Percentiles rank a stretch among this genome's conserved stretches.
Evolutionary conservation across 768 basidiomycete species (phyloP).

Genomic region (Pleurotus eryngii): DNA sequence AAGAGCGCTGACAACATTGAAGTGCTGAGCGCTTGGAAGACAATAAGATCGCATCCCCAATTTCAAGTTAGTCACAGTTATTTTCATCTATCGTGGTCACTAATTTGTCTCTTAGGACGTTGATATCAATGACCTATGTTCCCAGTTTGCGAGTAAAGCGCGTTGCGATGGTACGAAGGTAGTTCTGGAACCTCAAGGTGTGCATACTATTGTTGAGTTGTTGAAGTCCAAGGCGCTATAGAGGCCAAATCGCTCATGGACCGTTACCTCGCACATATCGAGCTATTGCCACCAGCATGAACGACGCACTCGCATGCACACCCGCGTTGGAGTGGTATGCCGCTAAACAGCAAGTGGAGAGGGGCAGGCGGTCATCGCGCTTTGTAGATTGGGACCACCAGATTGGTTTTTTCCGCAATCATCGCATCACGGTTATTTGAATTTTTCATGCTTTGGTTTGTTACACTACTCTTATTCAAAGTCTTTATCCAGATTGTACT

Average conservation of each 20-base stretch:
- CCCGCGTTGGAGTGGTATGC: not conserved
- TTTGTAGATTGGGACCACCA: not conserved
- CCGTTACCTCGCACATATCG: not conserved
- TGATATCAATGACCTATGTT: slow-evolving; percentile 76
- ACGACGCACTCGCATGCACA: not conserved
- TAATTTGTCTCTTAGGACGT: slow-evolving; percentile 45
- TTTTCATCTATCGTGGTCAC: slow-evolving; percentile 7
- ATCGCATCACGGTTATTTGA: slow-evolving; percentile 1
- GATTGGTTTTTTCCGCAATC: not conserved
- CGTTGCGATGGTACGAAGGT: slow-evolving; percentile 83
- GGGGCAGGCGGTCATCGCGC: too few relatives aligned
- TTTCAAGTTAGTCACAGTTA: slow-evolving; percentile 59
- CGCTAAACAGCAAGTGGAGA: too few relatives aligned
- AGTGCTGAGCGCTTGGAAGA: slow-evolving; percentile 76
- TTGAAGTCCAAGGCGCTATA: slow-evolving; percentile 17
- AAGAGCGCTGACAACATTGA: slow-evolving; percentile 74
- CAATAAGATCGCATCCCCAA: slow-evolving; percentile 68
- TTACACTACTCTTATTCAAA: slow-evolving; percentile 5
- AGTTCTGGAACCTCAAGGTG: slow-evolving; percentile 61
- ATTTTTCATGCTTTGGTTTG: not conserved
- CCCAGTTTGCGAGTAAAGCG: slow-evolving; percentile 79
- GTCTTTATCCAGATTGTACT: slow-evolving; percentile 8
- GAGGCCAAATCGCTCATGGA: not conserved
- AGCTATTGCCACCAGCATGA: not conserved
- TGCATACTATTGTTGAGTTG: slow-evolving; percentile 44